phyloP scores from a whole-genome alignment of 768 basidiomycete genomes.

The Gymnopilus junonius region DNA sequence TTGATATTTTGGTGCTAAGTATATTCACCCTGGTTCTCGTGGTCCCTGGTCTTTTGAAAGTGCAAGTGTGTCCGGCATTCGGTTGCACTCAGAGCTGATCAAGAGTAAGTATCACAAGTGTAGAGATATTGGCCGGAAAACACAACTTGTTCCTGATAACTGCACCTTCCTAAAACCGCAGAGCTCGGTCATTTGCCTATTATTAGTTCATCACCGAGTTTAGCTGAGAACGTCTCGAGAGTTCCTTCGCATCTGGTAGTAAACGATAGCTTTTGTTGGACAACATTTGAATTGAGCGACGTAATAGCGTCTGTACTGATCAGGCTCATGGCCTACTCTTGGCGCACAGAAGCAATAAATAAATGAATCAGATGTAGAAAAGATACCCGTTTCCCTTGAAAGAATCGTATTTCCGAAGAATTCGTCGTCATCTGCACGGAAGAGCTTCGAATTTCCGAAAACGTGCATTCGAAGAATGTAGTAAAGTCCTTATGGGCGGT shows the following conservation, averaged over 20 bases:
- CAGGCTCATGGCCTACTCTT: too few species aligned
- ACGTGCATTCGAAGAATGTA: neutral
- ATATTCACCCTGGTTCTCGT: neutral
- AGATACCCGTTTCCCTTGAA: slow-evolving; percentile 1
- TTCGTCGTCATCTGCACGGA: neutral
- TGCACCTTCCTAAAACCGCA: neutral
- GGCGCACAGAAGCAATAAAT: too few species aligned
- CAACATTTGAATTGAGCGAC: neutral
- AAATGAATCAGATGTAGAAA: neutral
- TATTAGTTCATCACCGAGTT: neutral
- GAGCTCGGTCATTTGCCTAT: neutral
- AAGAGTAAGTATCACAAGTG: neutral
- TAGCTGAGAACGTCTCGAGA: neutral
- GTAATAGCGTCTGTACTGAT: neutral
- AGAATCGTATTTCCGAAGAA: neutral
- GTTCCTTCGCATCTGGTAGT: neutral
- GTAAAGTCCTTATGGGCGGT: too few species aligned
- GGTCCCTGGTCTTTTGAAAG: neutral
- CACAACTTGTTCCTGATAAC: neutral
- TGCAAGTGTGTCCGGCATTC: neutral
- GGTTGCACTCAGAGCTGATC: neutral
- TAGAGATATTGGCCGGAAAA: neutral
- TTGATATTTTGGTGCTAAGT: slow-evolving; percentile 1
- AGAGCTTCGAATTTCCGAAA: neutral
- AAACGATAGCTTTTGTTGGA: neutral